A percentile compares a stretch with the other conserved stretches of the same genome.
These are phyloP conservation scores for Amphicarpaea edgeworthii DNA, from an alignment of 306 rosid species.

Conservation along the genomic window DNA sequence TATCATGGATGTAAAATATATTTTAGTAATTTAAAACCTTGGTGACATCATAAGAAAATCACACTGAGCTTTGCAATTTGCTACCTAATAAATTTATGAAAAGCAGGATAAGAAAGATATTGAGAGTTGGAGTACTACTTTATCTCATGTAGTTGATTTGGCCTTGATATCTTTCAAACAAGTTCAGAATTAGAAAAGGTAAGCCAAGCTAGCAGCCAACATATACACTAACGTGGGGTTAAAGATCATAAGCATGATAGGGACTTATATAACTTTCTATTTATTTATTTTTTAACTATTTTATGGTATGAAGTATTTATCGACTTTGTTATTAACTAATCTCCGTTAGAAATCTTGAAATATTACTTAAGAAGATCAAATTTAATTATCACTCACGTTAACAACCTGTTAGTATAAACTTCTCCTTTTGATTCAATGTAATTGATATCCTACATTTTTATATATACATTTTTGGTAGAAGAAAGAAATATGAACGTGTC, in stretches of 20 bases:
- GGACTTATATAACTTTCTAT: neutral
- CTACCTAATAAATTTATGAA: neutral
- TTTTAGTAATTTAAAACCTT: too few species aligned
- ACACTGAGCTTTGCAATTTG: neutral
- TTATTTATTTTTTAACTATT: too few species aligned
- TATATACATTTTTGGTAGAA: neutral
- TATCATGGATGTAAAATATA: too few species aligned
- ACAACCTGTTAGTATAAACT: too few species aligned
- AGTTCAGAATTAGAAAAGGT: neutral
- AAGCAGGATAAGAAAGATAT: neutral
- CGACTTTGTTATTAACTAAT: too few species aligned
- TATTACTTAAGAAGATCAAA: too few species aligned
- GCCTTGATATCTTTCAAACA: neutral
- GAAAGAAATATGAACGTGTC: neutral
- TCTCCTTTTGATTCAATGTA: slow-evolving; percentile 18
- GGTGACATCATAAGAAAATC: too few species aligned
- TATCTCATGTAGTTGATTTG: neutral
- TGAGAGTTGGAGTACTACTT: too few species aligned
- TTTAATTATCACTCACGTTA: too few species aligned
- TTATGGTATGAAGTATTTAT: too few species aligned
- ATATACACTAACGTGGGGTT: neutral
- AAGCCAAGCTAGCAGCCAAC: slow-evolving; percentile 17
- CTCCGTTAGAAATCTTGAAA: too few species aligned
- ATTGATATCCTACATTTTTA: neutral
- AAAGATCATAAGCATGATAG: too few species aligned